Conservation (phyloP, 495 filamentous ascomycete species). For the Penicillium pulvis region DNA sequence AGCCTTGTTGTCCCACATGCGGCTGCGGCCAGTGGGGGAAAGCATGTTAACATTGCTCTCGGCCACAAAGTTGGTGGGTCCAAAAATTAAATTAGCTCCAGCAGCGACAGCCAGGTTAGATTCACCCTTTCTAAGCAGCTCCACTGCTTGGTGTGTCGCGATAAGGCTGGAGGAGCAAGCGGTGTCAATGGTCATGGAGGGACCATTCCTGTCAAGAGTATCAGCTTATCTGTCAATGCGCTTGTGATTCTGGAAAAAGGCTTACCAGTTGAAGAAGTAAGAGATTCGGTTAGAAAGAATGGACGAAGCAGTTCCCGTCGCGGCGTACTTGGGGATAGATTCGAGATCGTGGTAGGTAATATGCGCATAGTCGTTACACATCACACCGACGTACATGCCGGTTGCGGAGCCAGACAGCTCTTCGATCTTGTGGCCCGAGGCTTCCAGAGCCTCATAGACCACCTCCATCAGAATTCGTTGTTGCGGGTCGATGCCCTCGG, state of each 20-base stretch:
- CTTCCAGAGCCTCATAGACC: conserved; percentile 58
- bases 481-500: conserved; percentile 43
- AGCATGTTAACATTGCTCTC: conserved; percentile 20
- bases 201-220: conserved; percentile 26
- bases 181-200: conserved; percentile 38
- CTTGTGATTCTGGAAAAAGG: neutral
- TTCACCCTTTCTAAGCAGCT: conserved; percentile 42
- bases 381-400: conserved; percentile 35
- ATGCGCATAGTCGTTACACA: conserved; percentile 26
- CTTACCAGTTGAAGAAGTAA: conserved; percentile 47
- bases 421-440: conserved; percentile 1
- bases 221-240: neutral
- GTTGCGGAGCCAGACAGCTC: conserved; percentile 5
- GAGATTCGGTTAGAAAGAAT: conserved; percentile 39
- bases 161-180: conserved; percentile 38
- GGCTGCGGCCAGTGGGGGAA: conserved; percentile 34
- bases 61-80: neutral
- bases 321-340: conserved; percentile 25
- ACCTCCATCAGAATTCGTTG: conserved; percentile 44
- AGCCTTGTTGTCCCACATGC: conserved; percentile 37
- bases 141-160: conserved; percentile 46
- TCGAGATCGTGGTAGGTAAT: conserved; percentile 48
- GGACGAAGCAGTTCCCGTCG: conserved; percentile 39
- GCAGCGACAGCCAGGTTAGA: conserved; percentile 28
- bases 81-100: conserved; percentile 13